A percentile compares a stretch with the other conserved stretches of the same genome.
Conservation (phyloP, 2,329 filamentous ascomycete species). For the Neonectria punicea region DNA sequence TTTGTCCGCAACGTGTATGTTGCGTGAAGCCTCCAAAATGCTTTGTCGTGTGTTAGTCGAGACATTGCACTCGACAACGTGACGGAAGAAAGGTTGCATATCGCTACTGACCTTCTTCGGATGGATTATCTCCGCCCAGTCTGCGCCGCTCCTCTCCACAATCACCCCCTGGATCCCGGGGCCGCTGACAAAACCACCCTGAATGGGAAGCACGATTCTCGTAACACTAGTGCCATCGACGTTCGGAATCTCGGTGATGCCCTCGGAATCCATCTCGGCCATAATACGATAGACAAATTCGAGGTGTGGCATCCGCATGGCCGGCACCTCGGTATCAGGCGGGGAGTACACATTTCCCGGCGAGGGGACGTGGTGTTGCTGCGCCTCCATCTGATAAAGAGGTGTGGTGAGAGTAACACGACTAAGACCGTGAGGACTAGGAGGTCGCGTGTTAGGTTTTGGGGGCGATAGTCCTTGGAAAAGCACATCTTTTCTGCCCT, state of each 20-base stretch:
- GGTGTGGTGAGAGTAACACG: background rate
- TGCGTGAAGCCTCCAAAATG: slow-evolving; percentile 25
- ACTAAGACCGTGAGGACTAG: background rate
- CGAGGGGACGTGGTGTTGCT: slow-evolving; percentile 26
- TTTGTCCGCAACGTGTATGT: slow-evolving; percentile 33
- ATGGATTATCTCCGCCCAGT: slow-evolving; percentile 33
- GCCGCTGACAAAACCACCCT: slow-evolving; percentile 26
- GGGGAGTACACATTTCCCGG: slow-evolving; percentile 30
- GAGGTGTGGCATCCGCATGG: slow-evolving; percentile 35
- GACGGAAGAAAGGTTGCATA: too few species aligned
- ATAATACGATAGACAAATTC: slow-evolving; percentile 37
- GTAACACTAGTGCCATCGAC: slow-evolving; percentile 21
- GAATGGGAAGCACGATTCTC: slow-evolving; percentile 33
- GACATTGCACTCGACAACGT: background rate
- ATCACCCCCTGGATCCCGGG: slow-evolving; percentile 30
- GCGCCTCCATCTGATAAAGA: slow-evolving; percentile 18
- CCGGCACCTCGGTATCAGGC: slow-evolving; percentile 8
- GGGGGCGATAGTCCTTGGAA: background rate
- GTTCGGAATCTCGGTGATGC: slow-evolving; percentile 23
- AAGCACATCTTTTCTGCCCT: slow-evolving; percentile 13
- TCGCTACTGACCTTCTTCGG: slow-evolving; percentile 24
- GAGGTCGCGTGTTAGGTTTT: background rate
- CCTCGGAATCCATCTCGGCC: slow-evolving; percentile 34
- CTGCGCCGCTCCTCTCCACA: slow-evolving; percentile 31
- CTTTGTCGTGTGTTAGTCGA: slow-evolving; percentile 3